Evolutionary conservation across 1,284 basidiomycete species (phyloP), one percentile per base, ranked within the genome.

Genomic region (Irpex sp.): DNA sequence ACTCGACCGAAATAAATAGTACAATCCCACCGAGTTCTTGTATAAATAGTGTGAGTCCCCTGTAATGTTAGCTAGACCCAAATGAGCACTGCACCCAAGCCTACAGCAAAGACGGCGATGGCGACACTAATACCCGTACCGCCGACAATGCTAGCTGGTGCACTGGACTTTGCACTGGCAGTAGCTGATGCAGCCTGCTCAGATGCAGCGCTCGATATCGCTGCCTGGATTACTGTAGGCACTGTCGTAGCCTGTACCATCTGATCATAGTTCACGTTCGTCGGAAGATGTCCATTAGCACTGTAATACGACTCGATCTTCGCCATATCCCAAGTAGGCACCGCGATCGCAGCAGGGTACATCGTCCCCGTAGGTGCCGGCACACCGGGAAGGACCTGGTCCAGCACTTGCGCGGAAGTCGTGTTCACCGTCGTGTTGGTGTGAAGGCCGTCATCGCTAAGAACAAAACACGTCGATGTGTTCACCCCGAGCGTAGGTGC

Each of bases 261-360:
- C 58, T 62, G 64, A 5, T 15, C 51, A 48, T 65, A 65, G 47
- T 65, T 65, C 38, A 65, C 64, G 19, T 58, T 58, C 17, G 64
- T 65, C 0, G 64, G 64, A 9, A 65, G 58, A 6, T 62, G 60
- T 7, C 64, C 58, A 37, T 65, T 59, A 8, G 64, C 64, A 11
- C 56, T 56, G 54, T 61, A 65, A 40, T 62, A 65, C 9, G 64
- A 62, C 57, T 65, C 57, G 31, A 65, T 65, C 47, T 65, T 65
- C 21, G 48, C 26, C 5, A 65, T 44, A 44, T 65, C 55, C 64
- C 64, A 65, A 5, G 60, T 65, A 17, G 64, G 64, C 1, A 65
- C 49, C 3, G 64, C 64, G 4, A 60, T 62, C 31, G 47, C 57
- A 1, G 60, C 64, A 0, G 64, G 4, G 36, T 62, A 17, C 37